Percentiles rank a stretch among this genome's conserved stretches.
phyloP scores from a whole-genome alignment of 305 asterid species.

The Solanum chacoense region DNA sequence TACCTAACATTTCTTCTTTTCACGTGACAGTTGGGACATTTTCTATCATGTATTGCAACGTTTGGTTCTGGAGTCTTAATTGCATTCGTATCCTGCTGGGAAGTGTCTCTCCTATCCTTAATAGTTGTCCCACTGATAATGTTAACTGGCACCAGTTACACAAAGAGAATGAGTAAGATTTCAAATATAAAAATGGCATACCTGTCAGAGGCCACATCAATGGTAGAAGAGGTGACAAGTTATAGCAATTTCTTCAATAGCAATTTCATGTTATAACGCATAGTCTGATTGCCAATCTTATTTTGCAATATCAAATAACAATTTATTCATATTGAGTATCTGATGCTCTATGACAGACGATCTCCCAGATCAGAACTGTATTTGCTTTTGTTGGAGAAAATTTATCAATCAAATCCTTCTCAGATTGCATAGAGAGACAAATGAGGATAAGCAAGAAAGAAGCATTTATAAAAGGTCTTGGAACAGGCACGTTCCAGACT shows the following conservation, averaged over 20 bases:
- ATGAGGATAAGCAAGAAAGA: conserved; percentile 36
- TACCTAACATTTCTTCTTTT: conserved; percentile 3
- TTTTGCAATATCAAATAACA: not conserved
- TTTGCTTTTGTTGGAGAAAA: conserved; percentile 78
- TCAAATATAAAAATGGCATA: conserved; percentile 49
- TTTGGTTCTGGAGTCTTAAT: conserved; percentile 64
- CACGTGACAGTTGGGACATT: conserved; percentile 68
- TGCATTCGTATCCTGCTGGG: conserved; percentile 75
- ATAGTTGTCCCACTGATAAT: conserved; percentile 70
- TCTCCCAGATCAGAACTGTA: conserved; percentile 81
- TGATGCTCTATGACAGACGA: conserved; percentile 36
- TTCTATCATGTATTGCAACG: conserved; percentile 61
- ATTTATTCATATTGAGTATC: conserved; percentile 1
- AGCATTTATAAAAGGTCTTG: conserved; percentile 69
- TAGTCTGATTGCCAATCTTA: not conserved
- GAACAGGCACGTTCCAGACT: conserved; percentile 71
- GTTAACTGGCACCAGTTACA: conserved; percentile 53
- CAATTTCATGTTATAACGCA: not conserved
- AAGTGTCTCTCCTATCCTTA: conserved; percentile 69
- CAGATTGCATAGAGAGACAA: conserved; percentile 53
- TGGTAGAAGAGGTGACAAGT: conserved; percentile 64
- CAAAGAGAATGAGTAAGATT: conserved; percentile 57
- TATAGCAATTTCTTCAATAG: not conserved
- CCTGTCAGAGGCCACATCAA: conserved; percentile 64
- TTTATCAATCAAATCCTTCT: conserved; percentile 43